phyloP scores from a whole-genome alignment of 352 stramenopile genomes.

The Pythium monospermum region DNA sequence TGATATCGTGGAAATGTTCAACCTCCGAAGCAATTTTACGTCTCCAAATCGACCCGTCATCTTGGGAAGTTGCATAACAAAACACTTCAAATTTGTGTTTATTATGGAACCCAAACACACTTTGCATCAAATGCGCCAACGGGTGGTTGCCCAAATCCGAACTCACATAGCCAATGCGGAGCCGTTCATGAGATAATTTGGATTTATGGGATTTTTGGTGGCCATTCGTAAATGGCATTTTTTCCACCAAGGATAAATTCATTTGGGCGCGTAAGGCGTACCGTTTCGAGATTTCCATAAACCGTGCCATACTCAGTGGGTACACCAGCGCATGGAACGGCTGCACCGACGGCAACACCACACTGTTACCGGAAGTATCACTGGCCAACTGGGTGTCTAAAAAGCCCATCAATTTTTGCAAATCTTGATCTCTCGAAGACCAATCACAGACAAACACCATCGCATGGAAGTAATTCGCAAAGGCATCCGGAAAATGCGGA shows the following conservation, averaged over 20 bases:
- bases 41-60: constrained; percentile 81
- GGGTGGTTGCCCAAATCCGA: constrained; percentile 92
- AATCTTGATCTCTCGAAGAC: constrained; percentile 72
- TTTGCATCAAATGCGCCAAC: constrained; percentile 89
- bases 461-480: constrained; percentile 91
- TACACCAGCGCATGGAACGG: constrained; percentile 93
- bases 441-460: constrained; percentile 93
- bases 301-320: constrained; percentile 71
- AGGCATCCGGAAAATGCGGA: constrained; percentile 89
- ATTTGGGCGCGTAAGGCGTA: constrained; percentile 83
- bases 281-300: constrained; percentile 67
- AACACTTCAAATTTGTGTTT: constrained; percentile 85
- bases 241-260: constrained; percentile 84
- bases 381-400: constrained; percentile 55
- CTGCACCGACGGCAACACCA: constrained; percentile 86
- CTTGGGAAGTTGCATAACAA: constrained; percentile 79
- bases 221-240: constrained; percentile 60
- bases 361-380: too few relatives aligned
- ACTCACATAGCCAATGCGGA: constrained; percentile 88
- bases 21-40: constrained; percentile 77
- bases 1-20: constrained; percentile 89
- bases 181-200: constrained; percentile 58
- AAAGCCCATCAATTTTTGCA: constrained; percentile 60
- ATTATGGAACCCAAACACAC: constrained; percentile 89
- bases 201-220: too few relatives aligned